Evolutionary conservation across 2,329 filamentous ascomycete genomes (phyloP).

Genomic region (Arthrobotrys entomopaga): DNA sequence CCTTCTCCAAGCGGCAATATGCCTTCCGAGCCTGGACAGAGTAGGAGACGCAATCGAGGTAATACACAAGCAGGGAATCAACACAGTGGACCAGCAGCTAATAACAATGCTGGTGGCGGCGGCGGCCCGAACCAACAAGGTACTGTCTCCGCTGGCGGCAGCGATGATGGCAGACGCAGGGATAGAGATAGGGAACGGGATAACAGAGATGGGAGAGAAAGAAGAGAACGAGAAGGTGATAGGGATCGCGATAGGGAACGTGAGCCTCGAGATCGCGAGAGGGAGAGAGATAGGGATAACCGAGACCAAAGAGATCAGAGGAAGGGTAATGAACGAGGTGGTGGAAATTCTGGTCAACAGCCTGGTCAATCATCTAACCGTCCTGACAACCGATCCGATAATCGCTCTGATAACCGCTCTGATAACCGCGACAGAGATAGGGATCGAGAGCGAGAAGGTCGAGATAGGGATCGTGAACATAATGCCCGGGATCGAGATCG

Average conservation of each 20-base stretch:
- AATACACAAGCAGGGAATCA: slow-evolving; percentile 44
- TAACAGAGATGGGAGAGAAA: slow-evolving; percentile 25
- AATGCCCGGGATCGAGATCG: slow-evolving; percentile 32
- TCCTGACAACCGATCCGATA: slow-evolving; percentile 6
- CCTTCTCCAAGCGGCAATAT: slow-evolving; percentile 54
- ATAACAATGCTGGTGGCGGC: slow-evolving; percentile 7
- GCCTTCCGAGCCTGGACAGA: slow-evolving; percentile 46
- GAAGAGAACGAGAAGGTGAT: slow-evolving; percentile 55
- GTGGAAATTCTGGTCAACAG: slow-evolving; percentile 4
- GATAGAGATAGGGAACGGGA: slow-evolving; percentile 54
- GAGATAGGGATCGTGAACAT: slow-evolving; percentile 44
- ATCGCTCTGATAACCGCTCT: slow-evolving; percentile 12
- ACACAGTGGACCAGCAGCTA: slow-evolving; percentile 17
- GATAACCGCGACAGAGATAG: slow-evolving; percentile 29
- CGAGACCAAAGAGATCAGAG: slow-evolving; percentile 25
- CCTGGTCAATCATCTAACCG: slow-evolving; percentile 13
- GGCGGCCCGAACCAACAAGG: slow-evolving; percentile 9
- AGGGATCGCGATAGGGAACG: slow-evolving; percentile 56
- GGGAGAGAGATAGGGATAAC: slow-evolving; percentile 54
- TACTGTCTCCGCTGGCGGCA: slow-evolving; percentile 48
- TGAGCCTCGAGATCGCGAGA: slow-evolving; percentile 55
- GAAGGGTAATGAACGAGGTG: slow-evolving; percentile 14
- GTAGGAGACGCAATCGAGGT: slow-evolving; percentile 52
- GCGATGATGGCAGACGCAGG: slow-evolving; percentile 54
- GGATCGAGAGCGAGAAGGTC: slow-evolving; percentile 36